These are phyloP conservation scores for Suillus hirtellus DNA, from an alignment of 768 basidiomycete species.

Conservation along the genomic window DNA sequence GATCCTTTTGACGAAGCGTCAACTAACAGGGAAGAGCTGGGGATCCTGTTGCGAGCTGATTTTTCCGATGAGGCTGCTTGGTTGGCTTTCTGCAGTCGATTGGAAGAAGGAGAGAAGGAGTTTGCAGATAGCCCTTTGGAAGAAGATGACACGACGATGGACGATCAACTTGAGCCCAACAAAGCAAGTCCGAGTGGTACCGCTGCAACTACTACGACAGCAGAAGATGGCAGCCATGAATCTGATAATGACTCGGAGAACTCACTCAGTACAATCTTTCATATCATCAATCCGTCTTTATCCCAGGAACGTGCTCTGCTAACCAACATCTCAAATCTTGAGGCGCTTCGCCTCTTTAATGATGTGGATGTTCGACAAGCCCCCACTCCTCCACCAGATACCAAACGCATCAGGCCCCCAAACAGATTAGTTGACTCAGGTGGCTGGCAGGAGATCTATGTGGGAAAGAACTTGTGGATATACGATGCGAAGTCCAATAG, in stretches of 20 bases:
- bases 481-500: conserved; percentile 67
- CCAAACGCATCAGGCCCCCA: conserved; percentile 46
- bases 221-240: conserved; percentile 23
- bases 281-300: conserved; percentile 48
- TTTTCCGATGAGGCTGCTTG: conserved; percentile 69
- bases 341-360: conserved; percentile 66
- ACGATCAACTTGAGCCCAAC: conserved; percentile 22
- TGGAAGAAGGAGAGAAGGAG: conserved; percentile 61
- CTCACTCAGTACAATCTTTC: conserved; percentile 48
- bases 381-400: conserved; percentile 46
- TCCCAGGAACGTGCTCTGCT: conserved; percentile 44
- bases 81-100: conserved; percentile 49
- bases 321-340: conserved; percentile 59
- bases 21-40: conserved; percentile 49
- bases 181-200: conserved; percentile 15
- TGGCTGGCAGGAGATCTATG: conserved; percentile 75
- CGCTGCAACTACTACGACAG: conserved; percentile 24
- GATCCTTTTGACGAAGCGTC: conserved; percentile 56
- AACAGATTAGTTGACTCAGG: conserved; percentile 61
- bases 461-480: conserved; percentile 70
- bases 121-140: conserved; percentile 33
- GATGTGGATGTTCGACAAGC: conserved; percentile 65
- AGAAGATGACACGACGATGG: conserved; percentile 26
- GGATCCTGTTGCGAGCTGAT: conserved; percentile 73
- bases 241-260: conserved; percentile 28